phyloP scores from a whole-genome alignment of 495 filamentous ascomycete genomes.

The Usnea hakonensis region DNA sequence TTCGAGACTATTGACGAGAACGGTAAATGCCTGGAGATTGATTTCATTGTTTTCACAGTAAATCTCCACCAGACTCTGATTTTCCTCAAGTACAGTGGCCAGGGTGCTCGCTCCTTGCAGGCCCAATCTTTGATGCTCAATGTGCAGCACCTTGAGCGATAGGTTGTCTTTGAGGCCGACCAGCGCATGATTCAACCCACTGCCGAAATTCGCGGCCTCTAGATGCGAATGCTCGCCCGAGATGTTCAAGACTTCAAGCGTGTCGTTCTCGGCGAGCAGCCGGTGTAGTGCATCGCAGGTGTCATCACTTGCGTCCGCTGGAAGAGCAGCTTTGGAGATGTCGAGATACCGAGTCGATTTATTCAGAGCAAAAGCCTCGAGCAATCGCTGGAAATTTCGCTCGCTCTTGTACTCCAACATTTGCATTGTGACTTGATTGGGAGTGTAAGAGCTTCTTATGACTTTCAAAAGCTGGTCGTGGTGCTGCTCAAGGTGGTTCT shows the following conservation, averaged over 20 bases:
- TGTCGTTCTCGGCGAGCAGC: constrained; percentile 72
- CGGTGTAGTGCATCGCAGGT: constrained; percentile 65
- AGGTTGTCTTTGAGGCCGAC: constrained; percentile 68
- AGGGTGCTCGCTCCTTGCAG: constrained; percentile 67
- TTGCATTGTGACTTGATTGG: constrained; percentile 67
- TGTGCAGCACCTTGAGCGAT: constrained; percentile 63
- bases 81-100: constrained; percentile 66
- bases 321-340: constrained; percentile 79
- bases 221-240: constrained; percentile 85
- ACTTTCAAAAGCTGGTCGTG: constrained; percentile 62
- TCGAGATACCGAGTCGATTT: constrained; percentile 71
- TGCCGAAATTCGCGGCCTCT: constrained; percentile 77
- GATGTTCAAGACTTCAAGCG: constrained; percentile 71
- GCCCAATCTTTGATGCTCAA: constrained; percentile 61
- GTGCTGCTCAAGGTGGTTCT: constrained; percentile 70
- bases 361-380: constrained; percentile 65
- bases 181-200: constrained; percentile 71
- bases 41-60: constrained; percentile 76
- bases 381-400: constrained; percentile 59
- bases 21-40: constrained; percentile 68
- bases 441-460: constrained; percentile 56
- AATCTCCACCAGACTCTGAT: constrained; percentile 56
- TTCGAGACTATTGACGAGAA: constrained; percentile 63
- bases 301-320: constrained; percentile 64
- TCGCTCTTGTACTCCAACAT: constrained; percentile 83